phyloP scores from a whole-genome alignment of 2,329 filamentous ascomycete species.

The Fusarium torulosum region DNA sequence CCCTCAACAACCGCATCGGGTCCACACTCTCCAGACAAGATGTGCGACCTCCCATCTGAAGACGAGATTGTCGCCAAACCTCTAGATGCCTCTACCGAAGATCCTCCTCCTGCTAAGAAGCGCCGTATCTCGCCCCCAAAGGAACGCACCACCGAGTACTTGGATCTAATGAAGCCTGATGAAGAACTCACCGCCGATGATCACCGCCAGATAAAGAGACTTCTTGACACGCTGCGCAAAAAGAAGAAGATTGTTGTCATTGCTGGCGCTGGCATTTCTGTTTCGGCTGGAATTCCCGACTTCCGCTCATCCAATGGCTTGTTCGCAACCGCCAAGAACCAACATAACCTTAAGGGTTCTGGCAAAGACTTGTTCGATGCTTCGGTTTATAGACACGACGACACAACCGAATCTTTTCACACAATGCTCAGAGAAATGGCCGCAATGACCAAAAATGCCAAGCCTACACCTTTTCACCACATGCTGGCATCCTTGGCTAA shows the following conservation, averaged over 20 bases:
- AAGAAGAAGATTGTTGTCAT: constrained; percentile 98
- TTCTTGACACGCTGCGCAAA: constrained; percentile 81
- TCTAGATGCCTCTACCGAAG: constrained; percentile 57
- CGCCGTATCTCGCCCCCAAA: constrained; percentile 72
- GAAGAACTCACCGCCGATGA: constrained; percentile 62
- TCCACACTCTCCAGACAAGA: constrained; percentile 64
- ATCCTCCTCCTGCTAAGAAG: constrained; percentile 79
- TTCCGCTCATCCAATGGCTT: constrained; percentile 93
- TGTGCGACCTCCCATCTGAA: constrained; percentile 54
- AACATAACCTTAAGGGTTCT: constrained; percentile 89
- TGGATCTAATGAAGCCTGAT: constrained; percentile 74
- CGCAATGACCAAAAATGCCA: constrained; percentile 78
- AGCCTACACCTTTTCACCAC: constrained; percentile 92
- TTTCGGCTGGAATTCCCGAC: constrained; percentile 95
- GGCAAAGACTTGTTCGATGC: constrained; percentile 98
- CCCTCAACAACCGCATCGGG: constrained; percentile 64
- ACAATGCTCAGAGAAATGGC: constrained; percentile 94
- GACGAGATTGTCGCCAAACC: constrained; percentile 51
- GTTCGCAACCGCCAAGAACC: constrained; percentile 84
- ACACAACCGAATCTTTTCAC: constrained; percentile 91
- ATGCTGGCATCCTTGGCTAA: constrained; percentile 89
- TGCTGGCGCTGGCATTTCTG: constrained; percentile 95
- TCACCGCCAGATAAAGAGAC: constrained; percentile 71
- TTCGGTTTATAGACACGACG: constrained; percentile 94
- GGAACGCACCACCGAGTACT: constrained; percentile 81